A percentile compares a stretch with the other conserved stretches of the same genome.
Evolutionary conservation across 2,329 filamentous ascomycete species (phyloP).

Genomic region (Geosmithia flava): DNA sequence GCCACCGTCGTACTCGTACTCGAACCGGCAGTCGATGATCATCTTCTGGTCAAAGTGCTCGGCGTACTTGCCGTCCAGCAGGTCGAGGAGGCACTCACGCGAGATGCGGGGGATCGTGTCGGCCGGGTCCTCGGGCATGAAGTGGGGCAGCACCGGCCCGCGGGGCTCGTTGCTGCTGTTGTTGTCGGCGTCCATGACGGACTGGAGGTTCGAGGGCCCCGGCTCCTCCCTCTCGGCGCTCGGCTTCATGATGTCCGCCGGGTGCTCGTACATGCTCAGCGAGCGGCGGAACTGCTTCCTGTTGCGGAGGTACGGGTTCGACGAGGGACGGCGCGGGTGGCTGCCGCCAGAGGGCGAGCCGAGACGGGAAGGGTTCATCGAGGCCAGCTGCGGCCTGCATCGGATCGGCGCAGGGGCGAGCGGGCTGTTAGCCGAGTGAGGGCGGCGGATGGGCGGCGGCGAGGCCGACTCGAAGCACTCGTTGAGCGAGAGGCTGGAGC

Average conservation of each 20-base stretch:
- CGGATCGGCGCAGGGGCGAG: constrained; percentile 45
- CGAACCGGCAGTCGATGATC: constrained; percentile 92
- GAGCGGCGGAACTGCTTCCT: constrained; percentile 86
- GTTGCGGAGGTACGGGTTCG: constrained; percentile 60
- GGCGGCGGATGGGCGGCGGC: constrained; percentile 57
- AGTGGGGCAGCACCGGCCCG: constrained; percentile 69
- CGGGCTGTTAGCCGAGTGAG: constrained; percentile 48
- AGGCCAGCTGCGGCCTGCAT: constrained; percentile 52
- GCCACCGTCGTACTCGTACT: constrained; percentile 96
- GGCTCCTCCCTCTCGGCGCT: constrained; percentile 47
- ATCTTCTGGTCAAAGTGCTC: constrained; percentile 68
- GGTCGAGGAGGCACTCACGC: constrained; percentile 68
- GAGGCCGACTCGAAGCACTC: constrained; percentile 70
- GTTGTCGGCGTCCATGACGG: constrained; percentile 77
- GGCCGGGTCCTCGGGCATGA: constrained; percentile 64
- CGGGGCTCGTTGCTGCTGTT: too few species aligned
- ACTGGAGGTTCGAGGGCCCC: constrained; percentile 40
- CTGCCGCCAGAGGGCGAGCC: constrained; percentile 60
- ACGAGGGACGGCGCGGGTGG: constrained; percentile 60
- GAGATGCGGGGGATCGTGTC: constrained; percentile 85
- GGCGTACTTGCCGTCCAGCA: constrained; percentile 76
- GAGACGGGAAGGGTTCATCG: constrained; percentile 43
- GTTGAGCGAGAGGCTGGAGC: constrained; percentile 48
- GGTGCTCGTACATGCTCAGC: constrained; percentile 94
- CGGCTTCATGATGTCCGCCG: constrained; percentile 74